A percentile compares a stretch with the other conserved stretches of the same genome.
These are phyloP conservation scores for Adenanthera pavonina DNA, from an alignment of 306 rosid genomes.

Conservation along the genomic window DNA sequence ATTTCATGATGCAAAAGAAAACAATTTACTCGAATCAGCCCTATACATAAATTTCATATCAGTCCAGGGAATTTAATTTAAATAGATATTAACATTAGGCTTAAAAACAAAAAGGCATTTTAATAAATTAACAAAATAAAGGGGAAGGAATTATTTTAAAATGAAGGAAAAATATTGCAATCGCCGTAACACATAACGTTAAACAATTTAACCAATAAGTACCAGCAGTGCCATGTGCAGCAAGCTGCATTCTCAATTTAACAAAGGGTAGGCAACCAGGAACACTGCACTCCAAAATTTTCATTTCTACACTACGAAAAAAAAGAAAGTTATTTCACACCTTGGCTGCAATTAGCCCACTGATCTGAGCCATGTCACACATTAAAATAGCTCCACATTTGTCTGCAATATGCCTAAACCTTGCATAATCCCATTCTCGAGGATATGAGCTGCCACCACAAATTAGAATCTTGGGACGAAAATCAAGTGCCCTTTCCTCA, in stretches of 20 bases:
- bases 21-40: background rate
- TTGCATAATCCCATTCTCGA: conserved; percentile 89
- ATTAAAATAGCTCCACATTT: conserved; percentile 85
- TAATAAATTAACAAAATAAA: background rate
- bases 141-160: background rate
- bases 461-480: conserved; percentile 95
- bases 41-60: background rate
- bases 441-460: conserved; percentile 97
- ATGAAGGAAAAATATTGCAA: background rate
- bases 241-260: background rate
- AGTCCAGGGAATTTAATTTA: background rate
- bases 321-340: conserved; percentile 55
- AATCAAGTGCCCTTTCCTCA: conserved; percentile 93
- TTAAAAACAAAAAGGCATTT: background rate
- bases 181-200: background rate
- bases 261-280: background rate
- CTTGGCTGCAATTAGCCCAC: conserved; percentile 91
- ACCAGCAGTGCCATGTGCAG: background rate
- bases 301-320: background rate
- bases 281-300: background rate
- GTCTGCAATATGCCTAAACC: conserved; percentile 89
- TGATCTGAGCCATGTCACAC: conserved; percentile 98
- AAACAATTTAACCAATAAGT: background rate
- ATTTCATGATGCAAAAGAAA: background rate
- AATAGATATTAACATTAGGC: background rate